Evolutionary conservation across 2,329 filamentous ascomycete species (phyloP), one percentile per base, ranked within the genome.

Genomic region (Cercospora janseana): DNA sequence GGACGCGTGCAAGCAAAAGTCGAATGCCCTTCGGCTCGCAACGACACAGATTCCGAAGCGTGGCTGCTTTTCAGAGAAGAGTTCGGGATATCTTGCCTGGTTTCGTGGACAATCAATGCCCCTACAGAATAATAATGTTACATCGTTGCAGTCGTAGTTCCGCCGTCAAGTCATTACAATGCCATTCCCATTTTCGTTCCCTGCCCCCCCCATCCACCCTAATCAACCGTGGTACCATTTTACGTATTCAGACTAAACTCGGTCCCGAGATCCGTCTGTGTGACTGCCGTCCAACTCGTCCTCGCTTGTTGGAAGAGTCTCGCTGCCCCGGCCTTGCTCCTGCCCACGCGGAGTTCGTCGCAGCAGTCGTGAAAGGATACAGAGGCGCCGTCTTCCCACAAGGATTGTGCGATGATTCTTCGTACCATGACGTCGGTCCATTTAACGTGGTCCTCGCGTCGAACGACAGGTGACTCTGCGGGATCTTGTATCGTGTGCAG

Each of bases 361-460:
- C 46, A 55, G 32, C 53, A 56, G 50, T 58, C 56, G 42, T 56
- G 53, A 41, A 55, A 55, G n/a, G 53, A 51, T 10, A 58, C 45
- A 8, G 45, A 37, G 5, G 24, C 37, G 18, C 41, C 52, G 8
- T 50, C 45, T 10, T 58, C 52, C 56, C 56, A 58, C 23, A 58
- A 37, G 12, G 49, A 46, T 29, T 58, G 52, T 24, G 49, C 52
- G 20, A 58, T 46, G 23, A 55, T 55, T 21, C 56, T 45, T 27
- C 56, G 50, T n/a, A 54, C 42, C 40, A 54, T 48, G 23, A 58
- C 45, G 13, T 58, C 56, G 7, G 50, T 49, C 56, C 56, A 58
- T 26, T 43, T 35, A 23, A 34, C 37, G 45, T 55, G 52, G 48
- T 58, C 52, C 31, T 51, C 21, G 18, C 48, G 43, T 12, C 27